Conservation (phyloP, 2,329 filamentous ascomycete species). For the Xylariales sp. region DNA sequence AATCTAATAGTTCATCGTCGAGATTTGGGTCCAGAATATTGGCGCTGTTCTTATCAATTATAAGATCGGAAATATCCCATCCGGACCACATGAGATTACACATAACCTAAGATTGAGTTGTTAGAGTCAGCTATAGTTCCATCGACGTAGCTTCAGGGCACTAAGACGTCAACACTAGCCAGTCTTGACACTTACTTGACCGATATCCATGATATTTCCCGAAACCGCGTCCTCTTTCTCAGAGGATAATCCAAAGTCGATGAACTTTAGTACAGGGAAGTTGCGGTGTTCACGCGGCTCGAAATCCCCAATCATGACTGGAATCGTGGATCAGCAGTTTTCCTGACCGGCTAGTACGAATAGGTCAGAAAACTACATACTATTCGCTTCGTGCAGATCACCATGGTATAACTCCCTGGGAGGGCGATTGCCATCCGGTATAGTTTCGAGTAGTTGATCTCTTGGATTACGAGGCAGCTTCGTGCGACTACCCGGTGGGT, state of each 20-base stretch:
- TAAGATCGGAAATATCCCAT: background rate
- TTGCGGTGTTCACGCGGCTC: background rate
- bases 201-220: background rate
- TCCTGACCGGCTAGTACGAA: background rate
- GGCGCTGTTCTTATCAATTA: background rate
- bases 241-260: background rate
- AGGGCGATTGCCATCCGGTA: background rate
- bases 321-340: background rate
- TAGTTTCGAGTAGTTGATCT: constrained; percentile 9
- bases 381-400: constrained; percentile 6
- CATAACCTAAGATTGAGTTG: constrained; percentile 6
- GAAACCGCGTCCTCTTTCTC: background rate
- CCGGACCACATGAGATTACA: background rate
- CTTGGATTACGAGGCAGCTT: background rate
- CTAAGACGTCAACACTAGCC: background rate
- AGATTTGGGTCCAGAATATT: constrained; percentile 1
- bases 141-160: background rate
- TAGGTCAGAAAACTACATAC: background rate
- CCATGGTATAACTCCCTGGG: background rate
- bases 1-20: background rate
- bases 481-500: background rate
- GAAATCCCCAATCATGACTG: constrained; percentile 11
- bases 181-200: background rate
- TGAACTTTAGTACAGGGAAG: constrained; percentile 12
- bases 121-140: background rate